phyloP scores from a whole-genome alignment of 2,329 filamentous ascomycete genomes.

The Penicillium vulpinum region DNA sequence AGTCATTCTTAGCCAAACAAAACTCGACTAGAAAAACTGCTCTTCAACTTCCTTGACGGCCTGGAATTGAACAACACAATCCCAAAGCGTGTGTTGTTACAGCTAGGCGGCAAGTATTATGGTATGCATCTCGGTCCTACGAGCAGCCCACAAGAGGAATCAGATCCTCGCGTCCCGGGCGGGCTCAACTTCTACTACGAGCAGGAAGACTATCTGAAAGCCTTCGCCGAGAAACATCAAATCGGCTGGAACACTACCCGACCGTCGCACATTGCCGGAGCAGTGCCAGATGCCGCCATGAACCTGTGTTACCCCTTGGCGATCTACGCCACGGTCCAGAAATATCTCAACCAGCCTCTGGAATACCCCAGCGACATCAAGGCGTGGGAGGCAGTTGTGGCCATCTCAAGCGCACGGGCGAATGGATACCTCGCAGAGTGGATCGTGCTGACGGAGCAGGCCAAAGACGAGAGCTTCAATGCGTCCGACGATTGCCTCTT shows the following conservation, averaged over 20 bases:
- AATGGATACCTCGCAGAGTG: constrained; percentile 35
- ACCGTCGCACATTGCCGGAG: constrained; percentile 52
- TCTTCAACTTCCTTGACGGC: neutral
- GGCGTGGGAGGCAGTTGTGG: constrained; percentile 42
- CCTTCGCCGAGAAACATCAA: constrained; percentile 43
- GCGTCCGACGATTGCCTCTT: constrained; percentile 48
- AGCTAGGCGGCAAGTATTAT: constrained; percentile 57
- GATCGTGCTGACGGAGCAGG: constrained; percentile 46
- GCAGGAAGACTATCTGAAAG: constrained; percentile 53
- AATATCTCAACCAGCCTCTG: constrained; percentile 43
- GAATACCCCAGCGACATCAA: constrained; percentile 9
- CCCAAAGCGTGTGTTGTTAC: constrained; percentile 51
- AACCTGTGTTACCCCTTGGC: constrained; percentile 52
- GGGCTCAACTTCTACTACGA: constrained; percentile 56
- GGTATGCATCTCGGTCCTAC: constrained; percentile 51
- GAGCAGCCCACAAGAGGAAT: constrained; percentile 48
- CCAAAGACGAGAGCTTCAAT: constrained; percentile 53
- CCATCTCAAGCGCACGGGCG: constrained; percentile 15
- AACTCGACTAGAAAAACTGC: neutral
- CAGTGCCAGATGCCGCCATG: constrained; percentile 52
- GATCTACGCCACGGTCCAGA: constrained; percentile 37
- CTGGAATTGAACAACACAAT: neutral
- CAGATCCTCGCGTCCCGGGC: constrained; percentile 25
- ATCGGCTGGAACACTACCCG: constrained; percentile 51
- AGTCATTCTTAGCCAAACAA: neutral